Evolutionary conservation across 371 early-diverging fungal species (phyloP), one percentile per base, ranked within the genome.

Genomic region (Caulochytrium protostelioides): DNA sequence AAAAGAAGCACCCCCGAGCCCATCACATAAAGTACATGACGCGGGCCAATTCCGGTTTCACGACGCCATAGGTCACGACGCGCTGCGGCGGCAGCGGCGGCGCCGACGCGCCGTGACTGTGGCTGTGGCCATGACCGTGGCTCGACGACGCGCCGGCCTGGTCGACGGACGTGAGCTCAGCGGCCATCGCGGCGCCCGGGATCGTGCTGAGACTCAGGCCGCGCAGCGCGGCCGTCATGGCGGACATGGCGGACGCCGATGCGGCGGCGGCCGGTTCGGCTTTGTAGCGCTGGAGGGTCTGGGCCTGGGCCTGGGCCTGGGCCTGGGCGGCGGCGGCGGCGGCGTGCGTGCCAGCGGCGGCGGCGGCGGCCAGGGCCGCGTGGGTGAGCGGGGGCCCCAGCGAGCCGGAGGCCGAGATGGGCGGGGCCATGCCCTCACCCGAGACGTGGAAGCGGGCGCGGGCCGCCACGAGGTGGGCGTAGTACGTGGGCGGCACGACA

Each of bases 401-500:
- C 6, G 17, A 8, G 7, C 16, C n/a, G 25, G 12, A 25, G 25
- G 12, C 25, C 6, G 12, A 6, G 29, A 30, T 9, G 20, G 22
- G 13, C 15, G 22, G 44, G 25, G 9, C 14, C 17, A 3, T 30
- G 5, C 27, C 52, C 19, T 57, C 58, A 14, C 58, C 54, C 2
- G 52, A 47, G 9, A 52, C 57, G 39, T 90, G 87, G 66, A 79
- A 82, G 25, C 85, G 66, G 0, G 81, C 80, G 33, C 83, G 59
- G 6, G 62, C 62, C 1, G 83, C 82, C 0, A 83, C 74, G 3
- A 85, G 50, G 49, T 90, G 77, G 1, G 89, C 89, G 38, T 85
- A 87, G 59, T 84, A 89, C 4, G 75, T 77, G 3, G 85, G 79
- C 3, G 85, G 82, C 1, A 65, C 70, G 9, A 87, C 60, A 18